Evolutionary conservation across 2,329 filamentous ascomycete genomes (phyloP).

Genomic region (Ophiosphaerella narmari): DNA sequence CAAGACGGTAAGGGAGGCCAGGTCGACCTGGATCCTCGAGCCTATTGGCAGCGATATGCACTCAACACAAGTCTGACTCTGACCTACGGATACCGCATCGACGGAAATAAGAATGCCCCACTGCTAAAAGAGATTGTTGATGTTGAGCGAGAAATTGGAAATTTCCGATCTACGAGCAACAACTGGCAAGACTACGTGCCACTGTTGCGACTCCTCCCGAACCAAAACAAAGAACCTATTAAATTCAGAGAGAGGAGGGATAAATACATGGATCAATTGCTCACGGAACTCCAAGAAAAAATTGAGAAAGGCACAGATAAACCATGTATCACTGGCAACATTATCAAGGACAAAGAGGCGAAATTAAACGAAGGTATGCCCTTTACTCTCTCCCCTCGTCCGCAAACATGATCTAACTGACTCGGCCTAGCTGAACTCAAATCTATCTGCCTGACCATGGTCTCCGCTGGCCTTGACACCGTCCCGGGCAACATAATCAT

Average conservation of each 20-base stretch:
- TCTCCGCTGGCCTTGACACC: slow-evolving; percentile 80
- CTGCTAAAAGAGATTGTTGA: slow-evolving; percentile 74
- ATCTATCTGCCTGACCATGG: slow-evolving; percentile 81
- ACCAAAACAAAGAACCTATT: slow-evolving; percentile 64
- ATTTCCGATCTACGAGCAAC: slow-evolving; percentile 77
- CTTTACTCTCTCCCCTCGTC: slow-evolving; percentile 2
- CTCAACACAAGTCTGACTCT: slow-evolving; percentile 78
- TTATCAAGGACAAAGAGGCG: slow-evolving; percentile 71
- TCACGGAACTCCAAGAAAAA: slow-evolving; percentile 63
- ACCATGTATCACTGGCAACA: slow-evolving; percentile 71
- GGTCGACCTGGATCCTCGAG: slow-evolving; percentile 69
- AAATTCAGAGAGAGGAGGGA: slow-evolving; percentile 72
- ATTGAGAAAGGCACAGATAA: slow-evolving; percentile 68
- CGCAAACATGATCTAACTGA: slow-evolving; percentile 8
- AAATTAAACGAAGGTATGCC: slow-evolving; percentile 67
- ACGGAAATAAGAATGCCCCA: slow-evolving; percentile 69
- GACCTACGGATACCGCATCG: slow-evolving; percentile 78
- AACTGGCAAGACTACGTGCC: slow-evolving; percentile 89
- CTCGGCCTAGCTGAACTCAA: slow-evolving; percentile 68
- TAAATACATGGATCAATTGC: slow-evolving; percentile 64
- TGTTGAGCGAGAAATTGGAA: slow-evolving; percentile 76
- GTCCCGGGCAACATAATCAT: slow-evolving; percentile 80
- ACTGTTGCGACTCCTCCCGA: slow-evolving; percentile 67
- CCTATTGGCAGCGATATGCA: slow-evolving; percentile 76
- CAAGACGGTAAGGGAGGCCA: slow-evolving; percentile 66